phyloP scores from a whole-genome alignment of 2,329 filamentous ascomycete genomes.

The Mycosphaerella sp. region DNA sequence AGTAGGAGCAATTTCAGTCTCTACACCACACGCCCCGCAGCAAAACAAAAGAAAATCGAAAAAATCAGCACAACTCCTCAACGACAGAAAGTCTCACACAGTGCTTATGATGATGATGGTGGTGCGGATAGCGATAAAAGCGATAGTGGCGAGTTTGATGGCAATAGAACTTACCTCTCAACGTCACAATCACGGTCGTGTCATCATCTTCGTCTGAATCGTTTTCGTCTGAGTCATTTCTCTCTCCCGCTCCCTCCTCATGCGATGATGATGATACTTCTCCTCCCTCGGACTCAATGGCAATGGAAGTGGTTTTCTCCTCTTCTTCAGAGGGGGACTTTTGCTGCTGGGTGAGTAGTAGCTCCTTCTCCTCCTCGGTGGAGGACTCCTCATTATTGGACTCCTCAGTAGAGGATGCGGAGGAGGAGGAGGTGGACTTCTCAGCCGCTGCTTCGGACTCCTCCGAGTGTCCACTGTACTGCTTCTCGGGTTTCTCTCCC shows the following conservation, averaged over 20 bases:
- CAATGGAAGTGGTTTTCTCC: background rate
- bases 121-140: too few species aligned
- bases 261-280: background rate
- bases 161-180: background rate
- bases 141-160: too few species aligned
- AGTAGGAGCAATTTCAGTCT: too few species aligned
- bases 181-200: slow-evolving; percentile 4
- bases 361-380: background rate
- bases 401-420: background rate
- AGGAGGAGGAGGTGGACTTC: slow-evolving; percentile 3
- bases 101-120: background rate
- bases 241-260: too few species aligned
- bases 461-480: background rate
- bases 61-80: background rate
- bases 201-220: too few species aligned
- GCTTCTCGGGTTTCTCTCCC: background rate
- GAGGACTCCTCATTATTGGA: background rate
- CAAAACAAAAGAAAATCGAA: too few species aligned
- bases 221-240: too few species aligned
- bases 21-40: too few species aligned
- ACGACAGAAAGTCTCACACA: background rate
- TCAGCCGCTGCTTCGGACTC: background rate
- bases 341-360: too few species aligned
- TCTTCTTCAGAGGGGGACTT: background rate
- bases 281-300: slow-evolving; percentile 2